These are phyloP conservation scores for Magnusiomyces ingens DNA, from an alignment of 1,139 yeast species.

Conservation along the genomic window DNA sequence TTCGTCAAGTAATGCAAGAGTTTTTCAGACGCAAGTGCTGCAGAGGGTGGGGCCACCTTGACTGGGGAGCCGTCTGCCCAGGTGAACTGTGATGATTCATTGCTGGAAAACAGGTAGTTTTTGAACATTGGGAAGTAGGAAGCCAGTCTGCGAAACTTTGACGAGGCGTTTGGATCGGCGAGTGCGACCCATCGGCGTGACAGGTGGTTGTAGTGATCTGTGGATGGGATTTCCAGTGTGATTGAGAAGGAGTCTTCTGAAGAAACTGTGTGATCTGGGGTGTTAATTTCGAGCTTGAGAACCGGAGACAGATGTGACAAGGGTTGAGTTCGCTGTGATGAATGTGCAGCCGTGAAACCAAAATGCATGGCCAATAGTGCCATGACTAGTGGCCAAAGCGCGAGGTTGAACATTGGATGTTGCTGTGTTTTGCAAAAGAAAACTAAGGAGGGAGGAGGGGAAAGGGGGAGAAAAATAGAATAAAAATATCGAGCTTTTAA, in stretches of 20 bases:
- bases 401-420: neutral
- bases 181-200: slow-evolving; percentile 30
- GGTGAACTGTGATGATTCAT: slow-evolving; percentile 5
- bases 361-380: neutral
- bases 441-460: neutral
- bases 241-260: slow-evolving; percentile 18
- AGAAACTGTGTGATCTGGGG: slow-evolving; percentile 12
- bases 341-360: slow-evolving; percentile 11
- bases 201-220: slow-evolving; percentile 24
- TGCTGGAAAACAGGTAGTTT: no score
- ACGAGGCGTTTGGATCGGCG: slow-evolving; percentile 27
- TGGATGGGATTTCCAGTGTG: slow-evolving; percentile 23
- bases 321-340: slow-evolving; percentile 20
- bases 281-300: slow-evolving; percentile 16
- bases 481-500: neutral
- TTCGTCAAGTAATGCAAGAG: slow-evolving; percentile 25
- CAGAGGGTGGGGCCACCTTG: slow-evolving; percentile 2
- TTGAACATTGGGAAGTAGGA: slow-evolving; percentile 2
- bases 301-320: slow-evolving; percentile 24
- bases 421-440: neutral
- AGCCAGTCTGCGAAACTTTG: slow-evolving; percentile 5
- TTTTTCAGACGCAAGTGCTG: slow-evolving; percentile 19
- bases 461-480: neutral
- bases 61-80: slow-evolving; percentile 12
- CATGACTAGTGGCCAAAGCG: neutral